Evolutionary conservation across 1,284 basidiomycete genomes (phyloP), one percentile per base, ranked within the genome.

Genomic region (Coriolopsis trogii): DNA sequence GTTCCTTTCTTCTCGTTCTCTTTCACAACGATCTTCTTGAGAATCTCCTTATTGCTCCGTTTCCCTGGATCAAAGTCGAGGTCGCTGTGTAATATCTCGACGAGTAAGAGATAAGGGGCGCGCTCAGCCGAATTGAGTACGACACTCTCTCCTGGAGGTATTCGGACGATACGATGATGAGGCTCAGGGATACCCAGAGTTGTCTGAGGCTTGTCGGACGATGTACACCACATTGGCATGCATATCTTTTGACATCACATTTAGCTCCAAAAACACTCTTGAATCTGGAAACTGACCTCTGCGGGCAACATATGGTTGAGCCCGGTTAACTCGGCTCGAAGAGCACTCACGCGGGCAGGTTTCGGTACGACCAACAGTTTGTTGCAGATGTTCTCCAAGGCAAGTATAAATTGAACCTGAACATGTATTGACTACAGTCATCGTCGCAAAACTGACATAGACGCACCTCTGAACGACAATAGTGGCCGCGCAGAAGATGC

Each of bases 121-220:
- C 91, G 84, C 70, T 99, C 95, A 3, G 97, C 97, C 30, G 96
- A 99, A 68, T 99, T 99, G 40, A 99, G 83, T 5, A 99, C 97
- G 29, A 99, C 97, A 37, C 93, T 93, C 75, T 99, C 97, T 20
- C 95, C 93, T 3, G 97, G 96, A 15, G 95, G 95, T 69, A 99
- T 97, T 61, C 97, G 87, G 36, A 99, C 93, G 47, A 99, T 94
- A 31, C 94, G 87, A 67, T 98, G 95, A 68, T 99, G 96, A 6
- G 88, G 84, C 65, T 85, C 76, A 8, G 80, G 74, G 40, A 73
- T 63, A 51, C 70, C 63, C 62, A 70, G 69, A 10, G 73, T 59
- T 24, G 70, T 65, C 48, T 67, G 67, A 31, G 77, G 74, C 45
- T 63, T 71, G 69, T 87, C 87, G 28, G 84, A 86, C 8, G 91